Evolutionary conservation across 139 green algal genomes (phyloP), one percentile per base, ranked within the genome.

Genomic region (Micromonas commoda): DNA sequence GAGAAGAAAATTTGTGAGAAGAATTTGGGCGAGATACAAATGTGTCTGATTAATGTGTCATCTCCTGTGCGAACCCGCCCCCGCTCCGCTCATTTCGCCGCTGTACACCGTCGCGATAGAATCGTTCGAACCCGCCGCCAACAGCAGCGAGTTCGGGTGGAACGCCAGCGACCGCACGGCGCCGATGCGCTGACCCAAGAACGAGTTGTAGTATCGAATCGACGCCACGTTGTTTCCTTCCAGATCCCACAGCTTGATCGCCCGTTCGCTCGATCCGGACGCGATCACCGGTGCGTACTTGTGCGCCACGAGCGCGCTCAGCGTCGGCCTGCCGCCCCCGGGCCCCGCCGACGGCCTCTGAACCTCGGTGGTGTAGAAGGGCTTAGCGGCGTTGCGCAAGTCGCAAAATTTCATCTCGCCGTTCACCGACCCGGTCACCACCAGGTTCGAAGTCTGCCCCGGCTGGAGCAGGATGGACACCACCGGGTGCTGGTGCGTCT

Each of bases 401-500:
- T 97, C 93, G 23, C 94, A 73, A 79, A 95, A 93, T 24, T 82
- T 81, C 54, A 97, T 82, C 54, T 91, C 82, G 2, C 92, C 93
- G 9, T 23, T 29, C 9, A 72, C 76, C 6, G 84, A 84, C 9
- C 81, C 89, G 3, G 89, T 84, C 4, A 91, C 78, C 24, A 91
- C 35, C 63, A 90, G 83, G 57, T 86, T 64, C 20, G 31, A 51
- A 9, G 71, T 61, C 24, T 85, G 85, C 24, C 86, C 90, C 6
- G 89, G 88, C 83, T 93, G 89, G 32, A 90, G 37, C 24, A 85
- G 87, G 82, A 94, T 84, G 28, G n/a, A 32, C 57, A 82, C 53
- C 26, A 78, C 69, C 20, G 52, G 28, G 5, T 72, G 38, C 19
- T 6, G 72, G 69, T 78, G 71, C 33, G 60, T 73, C 39, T 64